Evolutionary conservation across 73 alveolate species (phyloP), one percentile per base, ranked within the genome.

Genomic region (Paramecium pentaurelia): DNA sequence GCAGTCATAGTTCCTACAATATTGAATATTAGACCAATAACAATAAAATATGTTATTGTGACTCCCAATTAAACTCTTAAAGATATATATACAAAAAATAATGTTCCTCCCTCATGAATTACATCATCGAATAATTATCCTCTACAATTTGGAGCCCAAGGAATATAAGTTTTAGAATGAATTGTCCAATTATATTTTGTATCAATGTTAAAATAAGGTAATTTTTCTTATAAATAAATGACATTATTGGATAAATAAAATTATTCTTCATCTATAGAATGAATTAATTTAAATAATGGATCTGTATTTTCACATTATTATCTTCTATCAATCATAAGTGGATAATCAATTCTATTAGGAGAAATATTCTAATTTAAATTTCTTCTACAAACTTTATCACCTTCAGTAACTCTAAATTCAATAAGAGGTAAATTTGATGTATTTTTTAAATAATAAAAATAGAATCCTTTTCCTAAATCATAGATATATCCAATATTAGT

Each of bases 1-100:
- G 91, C 91, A 44, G 91, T 80, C 91, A 80, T 45, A 18, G 75
- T 49, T 38, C 91, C 91, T n/a, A 80, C 58, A 27, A 80, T 80
- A 45, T 80, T 80, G 16, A 80, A 80, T 44, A 80, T 42, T 1
- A 80, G 47, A 40, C 91, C 77, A 42, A 80, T 47, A 27, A 80
- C 75, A 27, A 80, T 47, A 25, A 80, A 80, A 80, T 80, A 44
- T 25, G 75, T 47, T 22, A 80, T 80, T 38, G 75, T 80, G 9
- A 80, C 49, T 42, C 75, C 90, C 34, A 77, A 47, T 49, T 45
- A 3, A 22, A 47, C 91, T 49, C 75, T 80, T 20, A 80, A 44
- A 11, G 51, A 60, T 25, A 80, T 27, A 80, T 80, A 44, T 2
- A 80, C 49, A 22, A 22, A 40, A 20, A 8, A 40, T 42, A 80